Evolutionary conservation across 345 rosid species (phyloP), one percentile per base, ranked within the genome.

Genomic region (Cardamine resedifolia): DNA sequence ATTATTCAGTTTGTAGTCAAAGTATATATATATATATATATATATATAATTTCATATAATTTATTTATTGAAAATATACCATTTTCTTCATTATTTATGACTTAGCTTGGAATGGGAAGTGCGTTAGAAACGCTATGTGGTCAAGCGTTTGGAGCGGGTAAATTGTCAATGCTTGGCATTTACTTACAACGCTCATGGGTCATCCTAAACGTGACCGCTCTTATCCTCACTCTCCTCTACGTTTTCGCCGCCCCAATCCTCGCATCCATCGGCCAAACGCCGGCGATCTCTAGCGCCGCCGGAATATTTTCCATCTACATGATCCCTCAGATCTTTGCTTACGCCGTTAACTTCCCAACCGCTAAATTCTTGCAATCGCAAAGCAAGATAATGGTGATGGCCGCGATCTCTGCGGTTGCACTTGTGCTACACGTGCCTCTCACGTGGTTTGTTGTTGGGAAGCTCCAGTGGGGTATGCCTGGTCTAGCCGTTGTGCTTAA

Each of bases 61-160:
- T n/a, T n/a, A n/a, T n/a, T n/a, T n/a, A n/a, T n/a, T n/a, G n/a
- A n/a, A n/a, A n/a, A n/a, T n/a, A n/a, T n/a, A n/a, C n/a, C n/a
- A n/a, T n/a, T n/a, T n/a, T n/a, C n/a, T n/a, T n/a, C n/a, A n/a
- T n/a, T n/a, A n/a, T n/a, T n/a, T n/a, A n/a, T 4, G n/a, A 71
- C 8, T 77, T 77, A 93, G 98, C 83, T 94, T 41, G 98, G 98
- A 20, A 94, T 94, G 98, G 98, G 98, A 67, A 94, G 98, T 58
- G 95, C 98, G 27, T 87, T 94, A 7, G 97, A 94, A 80, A 94
- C 98, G 18, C 80, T 91, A 26, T 91, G 97, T 71, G 98, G 98
- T 6, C 98, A 94, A 77, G 98, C 97, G 16, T 86, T 71, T 64
- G 98, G 97, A 30, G 98, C 96, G 0, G 89, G 95, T 4, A 88